Base-by-base conservation (phyloP, 108 stramenopile genomes). In the Schizochytrium sp. region DNA sequence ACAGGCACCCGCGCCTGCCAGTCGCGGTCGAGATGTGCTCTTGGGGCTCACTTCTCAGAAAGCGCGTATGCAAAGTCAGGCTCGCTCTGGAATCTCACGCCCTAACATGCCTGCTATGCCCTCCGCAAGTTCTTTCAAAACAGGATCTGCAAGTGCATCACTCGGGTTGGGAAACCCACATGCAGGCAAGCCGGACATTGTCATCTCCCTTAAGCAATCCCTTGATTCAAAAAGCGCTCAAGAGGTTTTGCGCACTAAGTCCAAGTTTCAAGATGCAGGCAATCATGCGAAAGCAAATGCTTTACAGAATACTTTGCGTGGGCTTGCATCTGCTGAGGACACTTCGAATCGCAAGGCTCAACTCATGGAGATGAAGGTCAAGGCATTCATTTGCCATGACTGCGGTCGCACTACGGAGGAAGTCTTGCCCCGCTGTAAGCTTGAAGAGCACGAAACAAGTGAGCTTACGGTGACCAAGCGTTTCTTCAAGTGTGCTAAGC, bases 341-440 rank as follows among this genome's bases (percentile, higher is more conserved):
- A 40, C 76, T 7, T 49, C 76, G 76, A 53, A 83, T n/a, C 49
- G 55, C 10, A 49, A 55, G 76, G 19, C 76, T 7, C 76, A 40
- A 0, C 50, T 83, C 47, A 83, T 53, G 5, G 47, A 49, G 76
- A 17, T 83, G 50, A 83, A 83, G 3, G 55, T 83, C 76, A 83
- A 49, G 2, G 76, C 76, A 5, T 5, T 55, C 5, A 47, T 55
- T 10, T 83, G 76, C 76, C 53, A 55, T 40, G 76, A 83, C n/a
- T 83, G 76, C 53, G 76, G 55, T n/a, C 47, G 47, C 5, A 49
- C 50, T 13, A 83, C 76, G n/a, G 76, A 83, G 76, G 50, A 83
- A 13, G 28, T n/a, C 5, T n/a, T 83, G 53, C 76, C 53, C 17
- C 10, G 53, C 50, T 83, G 76, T 28, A 47, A 83, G 47, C 4